phyloP scores from a whole-genome alignment of 1,284 basidiomycete species.

The Pseudozyma tsukubaensis region DNA sequence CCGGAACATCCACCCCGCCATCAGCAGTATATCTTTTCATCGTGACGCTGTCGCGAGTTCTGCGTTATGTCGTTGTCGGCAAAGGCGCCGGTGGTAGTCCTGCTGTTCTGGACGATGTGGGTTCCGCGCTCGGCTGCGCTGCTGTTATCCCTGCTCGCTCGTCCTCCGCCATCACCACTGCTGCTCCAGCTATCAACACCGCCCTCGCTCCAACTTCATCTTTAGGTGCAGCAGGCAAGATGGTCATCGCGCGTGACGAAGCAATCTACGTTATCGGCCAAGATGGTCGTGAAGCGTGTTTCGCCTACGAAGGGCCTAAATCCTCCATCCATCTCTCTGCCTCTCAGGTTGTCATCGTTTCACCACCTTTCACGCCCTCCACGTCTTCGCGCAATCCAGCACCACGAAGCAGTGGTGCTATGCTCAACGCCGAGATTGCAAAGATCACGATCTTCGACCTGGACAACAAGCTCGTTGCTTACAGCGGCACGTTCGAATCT shows the following conservation, averaged over 20 bases:
- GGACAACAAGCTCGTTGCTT: conserved; percentile 90
- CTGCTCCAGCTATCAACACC: background rate
- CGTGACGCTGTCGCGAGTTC: conserved; percentile 84
- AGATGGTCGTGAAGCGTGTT: conserved; percentile 85
- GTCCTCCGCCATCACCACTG: background rate
- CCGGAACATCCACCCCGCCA: conserved; percentile 18
- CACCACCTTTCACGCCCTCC: conserved; percentile 81
- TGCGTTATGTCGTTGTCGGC: conserved; percentile 81
- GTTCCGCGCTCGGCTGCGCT: conserved; percentile 84
- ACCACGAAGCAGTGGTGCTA: conserved; percentile 13
- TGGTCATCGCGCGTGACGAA: conserved; percentile 89
- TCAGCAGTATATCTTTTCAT: conserved; percentile 80
- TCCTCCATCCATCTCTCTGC: conserved; percentile 50
- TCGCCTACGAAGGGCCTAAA: conserved; percentile 73
- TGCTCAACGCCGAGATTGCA: conserved; percentile 68
- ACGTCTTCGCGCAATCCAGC: conserved; percentile 78
- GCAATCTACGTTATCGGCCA: conserved; percentile 88
- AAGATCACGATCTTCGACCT: conserved; percentile 91
- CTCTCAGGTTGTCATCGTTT: conserved; percentile 77
- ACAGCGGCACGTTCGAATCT: conserved; percentile 67
- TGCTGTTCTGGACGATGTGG: conserved; percentile 83
- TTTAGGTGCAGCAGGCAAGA: conserved; percentile 74
- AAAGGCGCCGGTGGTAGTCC: conserved; percentile 77
- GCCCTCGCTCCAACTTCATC: background rate
- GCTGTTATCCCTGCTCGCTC: conserved; percentile 66